Percentiles rank a stretch among this genome's conserved stretches.
Evolutionary conservation across 768 basidiomycete genomes (phyloP).

Genomic region (Macrolepiota fuliginosa): DNA sequence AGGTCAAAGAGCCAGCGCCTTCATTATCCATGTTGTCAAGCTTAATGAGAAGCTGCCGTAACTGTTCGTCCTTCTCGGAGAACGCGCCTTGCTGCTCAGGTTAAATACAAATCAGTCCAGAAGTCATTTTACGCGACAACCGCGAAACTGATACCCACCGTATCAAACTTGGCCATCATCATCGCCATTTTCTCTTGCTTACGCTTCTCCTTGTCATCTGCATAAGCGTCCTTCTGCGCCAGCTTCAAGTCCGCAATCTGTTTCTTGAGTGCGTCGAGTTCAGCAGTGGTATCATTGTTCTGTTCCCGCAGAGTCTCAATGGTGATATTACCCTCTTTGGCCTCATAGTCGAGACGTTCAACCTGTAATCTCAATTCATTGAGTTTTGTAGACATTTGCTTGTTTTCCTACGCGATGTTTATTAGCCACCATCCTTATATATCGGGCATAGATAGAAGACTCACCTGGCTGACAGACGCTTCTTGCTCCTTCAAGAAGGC

Average conservation of each 20-base stretch:
- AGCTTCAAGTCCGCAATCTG: slow-evolving; percentile 75
- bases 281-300: slow-evolving; percentile 79
- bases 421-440: background rate
- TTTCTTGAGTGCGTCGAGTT: slow-evolving; percentile 87
- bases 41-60: slow-evolving; percentile 80
- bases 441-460: slow-evolving; percentile 12
- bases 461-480: slow-evolving; percentile 68
- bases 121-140: background rate
- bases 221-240: slow-evolving; percentile 79
- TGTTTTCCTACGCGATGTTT: slow-evolving; percentile 70
- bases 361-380: slow-evolving; percentile 91
- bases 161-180: slow-evolving; percentile 99
- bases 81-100: slow-evolving; percentile 76
- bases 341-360: slow-evolving; percentile 91
- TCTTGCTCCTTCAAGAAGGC: slow-evolving; percentile 91
- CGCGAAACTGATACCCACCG: slow-evolving; percentile 48
- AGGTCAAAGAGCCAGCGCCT: slow-evolving; percentile 57
- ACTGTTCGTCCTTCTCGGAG: slow-evolving; percentile 93
- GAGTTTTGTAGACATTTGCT: slow-evolving; percentile 88
- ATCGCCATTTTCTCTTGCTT: slow-evolving; percentile 99
- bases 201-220: slow-evolving; percentile 97
- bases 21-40: slow-evolving; percentile 71
- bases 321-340: slow-evolving; percentile 91
- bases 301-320: slow-evolving; percentile 96
- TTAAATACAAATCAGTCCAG: background rate